These are phyloP conservation scores for Pleodorina starrii DNA, from an alignment of 139 green algal genomes.

Conservation along the genomic window DNA sequence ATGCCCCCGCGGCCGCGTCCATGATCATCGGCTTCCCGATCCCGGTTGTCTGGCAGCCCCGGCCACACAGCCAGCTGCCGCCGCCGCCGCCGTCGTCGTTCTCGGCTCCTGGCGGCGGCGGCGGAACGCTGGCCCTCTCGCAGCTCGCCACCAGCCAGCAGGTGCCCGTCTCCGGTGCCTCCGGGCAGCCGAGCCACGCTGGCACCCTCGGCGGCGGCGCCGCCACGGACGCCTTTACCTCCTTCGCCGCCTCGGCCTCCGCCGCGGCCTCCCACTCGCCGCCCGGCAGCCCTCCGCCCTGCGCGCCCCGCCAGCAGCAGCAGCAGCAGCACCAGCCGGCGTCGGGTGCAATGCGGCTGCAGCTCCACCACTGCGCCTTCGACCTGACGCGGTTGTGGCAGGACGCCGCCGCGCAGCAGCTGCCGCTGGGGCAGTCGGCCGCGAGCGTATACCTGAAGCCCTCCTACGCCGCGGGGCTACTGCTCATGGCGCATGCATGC, in stretches of 20 bases:
- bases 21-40: conserved; percentile 45
- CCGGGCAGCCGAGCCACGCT: neutral
- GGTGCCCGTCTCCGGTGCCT: neutral
- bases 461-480: conserved; percentile 25
- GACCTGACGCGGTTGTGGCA: conserved; percentile 41
- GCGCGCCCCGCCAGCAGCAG: neutral
- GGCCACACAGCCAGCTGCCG: neutral
- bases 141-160: neutral
- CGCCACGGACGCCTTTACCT: neutral
- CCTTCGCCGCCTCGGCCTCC: neutral
- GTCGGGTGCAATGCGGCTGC: conserved; percentile 8
- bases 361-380: conserved; percentile 48
- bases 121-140: neutral
- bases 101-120: neutral
- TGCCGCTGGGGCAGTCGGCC: neutral
- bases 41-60: conserved; percentile 44
- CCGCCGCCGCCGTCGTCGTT: neutral
- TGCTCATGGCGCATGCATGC: conserved; percentile 47
- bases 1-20: neutral
- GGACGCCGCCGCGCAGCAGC: conserved; percentile 17
- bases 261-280: neutral
- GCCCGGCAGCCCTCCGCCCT: neutral
- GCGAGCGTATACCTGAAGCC: conserved; percentile 37
- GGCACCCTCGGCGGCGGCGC: neutral
- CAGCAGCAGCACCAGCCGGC: neutral